phyloP scores from a whole-genome alignment of 75 land plant genomes.

The Cryptomeria japonica region DNA sequence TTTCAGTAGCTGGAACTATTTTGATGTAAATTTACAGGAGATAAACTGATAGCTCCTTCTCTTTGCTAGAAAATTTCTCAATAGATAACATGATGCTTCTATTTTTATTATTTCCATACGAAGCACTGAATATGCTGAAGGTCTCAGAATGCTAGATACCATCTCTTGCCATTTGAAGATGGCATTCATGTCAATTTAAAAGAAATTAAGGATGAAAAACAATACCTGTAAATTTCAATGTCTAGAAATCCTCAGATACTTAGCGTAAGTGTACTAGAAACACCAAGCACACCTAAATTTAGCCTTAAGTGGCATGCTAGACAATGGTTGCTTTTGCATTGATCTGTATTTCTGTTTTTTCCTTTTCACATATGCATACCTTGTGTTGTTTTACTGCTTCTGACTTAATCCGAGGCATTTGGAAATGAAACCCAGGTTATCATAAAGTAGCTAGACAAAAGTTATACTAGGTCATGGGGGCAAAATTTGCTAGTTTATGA shows the following conservation, averaged over 20 bases:
- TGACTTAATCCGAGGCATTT: background rate
- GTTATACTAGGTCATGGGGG: too few species aligned
- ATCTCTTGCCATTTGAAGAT: too few species aligned
- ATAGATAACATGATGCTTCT: background rate
- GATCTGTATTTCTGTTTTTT: background rate
- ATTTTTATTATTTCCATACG: background rate
- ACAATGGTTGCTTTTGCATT: background rate
- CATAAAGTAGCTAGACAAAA: too few species aligned
- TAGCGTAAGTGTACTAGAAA: background rate
- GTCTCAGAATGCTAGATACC: background rate
- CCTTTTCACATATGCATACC: too few species aligned
- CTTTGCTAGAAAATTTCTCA: background rate
- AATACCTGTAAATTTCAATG: background rate
- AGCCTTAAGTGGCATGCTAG: background rate
- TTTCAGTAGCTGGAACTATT: background rate
- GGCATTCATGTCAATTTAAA: too few species aligned
- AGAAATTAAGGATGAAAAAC: too few species aligned
- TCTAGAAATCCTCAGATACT: background rate
- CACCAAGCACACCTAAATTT: background rate
- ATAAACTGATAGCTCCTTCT: background rate
- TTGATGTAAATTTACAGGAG: background rate
- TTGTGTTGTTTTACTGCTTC: background rate
- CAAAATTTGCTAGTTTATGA: background rate
- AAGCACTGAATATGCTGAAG: background rate
- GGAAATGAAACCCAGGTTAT: too few species aligned